These are phyloP conservation scores for Agrostemma githago DNA, from an alignment of 148 eudicot genomes.

Conservation along the genomic window DNA sequence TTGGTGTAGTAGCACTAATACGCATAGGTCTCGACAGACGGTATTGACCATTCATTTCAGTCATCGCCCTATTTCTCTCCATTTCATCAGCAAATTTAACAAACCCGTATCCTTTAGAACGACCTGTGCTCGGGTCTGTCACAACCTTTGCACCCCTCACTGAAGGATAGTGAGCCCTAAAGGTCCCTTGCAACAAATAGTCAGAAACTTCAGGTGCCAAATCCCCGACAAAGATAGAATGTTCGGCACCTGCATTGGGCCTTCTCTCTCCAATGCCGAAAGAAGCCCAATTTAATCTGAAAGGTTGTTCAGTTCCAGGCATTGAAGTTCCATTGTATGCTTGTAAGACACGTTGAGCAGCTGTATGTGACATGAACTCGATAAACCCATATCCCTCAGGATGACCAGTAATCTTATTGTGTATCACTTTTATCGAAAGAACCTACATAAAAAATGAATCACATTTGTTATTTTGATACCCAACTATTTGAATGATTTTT, in stretches of 20 bases:
- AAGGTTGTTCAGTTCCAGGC: slow-evolving; percentile 87
- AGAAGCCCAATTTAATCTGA: slow-evolving; percentile 95
- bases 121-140: slow-evolving; percentile 84
- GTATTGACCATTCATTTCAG: slow-evolving; percentile 92
- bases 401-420: slow-evolving; percentile 82
- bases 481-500: neutral
- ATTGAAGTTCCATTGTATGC: slow-evolving; percentile 82
- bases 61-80: slow-evolving; percentile 92
- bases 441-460: slow-evolving; percentile 41
- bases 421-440: slow-evolving; percentile 75
- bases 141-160: slow-evolving; percentile 98
- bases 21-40: slow-evolving; percentile 96
- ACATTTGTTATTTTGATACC: neutral
- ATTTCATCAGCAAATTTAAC: slow-evolving; percentile 92
- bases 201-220: slow-evolving; percentile 94
- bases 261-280: slow-evolving; percentile 89
- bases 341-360: slow-evolving; percentile 79
- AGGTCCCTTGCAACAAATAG: slow-evolving; percentile 82
- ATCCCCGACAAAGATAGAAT: slow-evolving; percentile 97
- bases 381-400: slow-evolving; percentile 99
- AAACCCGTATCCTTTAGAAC: slow-evolving; percentile 95
- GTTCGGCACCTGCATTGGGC: slow-evolving; percentile 77
- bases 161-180: slow-evolving; percentile 76
- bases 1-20: slow-evolving; percentile 95
- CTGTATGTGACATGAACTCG: slow-evolving; percentile 77